Conservation (phyloP, 2,329 filamentous ascomycete genomes). For the Cryphonectria nitschkei region DNA sequence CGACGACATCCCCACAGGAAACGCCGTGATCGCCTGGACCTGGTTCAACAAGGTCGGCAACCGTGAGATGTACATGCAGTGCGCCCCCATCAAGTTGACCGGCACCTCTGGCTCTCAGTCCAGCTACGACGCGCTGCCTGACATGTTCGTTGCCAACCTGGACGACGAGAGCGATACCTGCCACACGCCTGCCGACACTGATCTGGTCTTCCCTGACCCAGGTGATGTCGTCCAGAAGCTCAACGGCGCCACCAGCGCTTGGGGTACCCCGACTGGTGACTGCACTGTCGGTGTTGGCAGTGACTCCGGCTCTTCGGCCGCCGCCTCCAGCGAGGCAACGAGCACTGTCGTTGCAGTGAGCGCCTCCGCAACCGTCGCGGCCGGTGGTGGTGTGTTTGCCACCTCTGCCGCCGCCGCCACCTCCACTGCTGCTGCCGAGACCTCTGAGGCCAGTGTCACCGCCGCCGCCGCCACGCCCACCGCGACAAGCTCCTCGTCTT, state of each 20-base stretch:
- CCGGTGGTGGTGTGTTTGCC: slow-evolving; percentile 44
- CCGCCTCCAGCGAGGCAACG: slow-evolving; percentile 18
- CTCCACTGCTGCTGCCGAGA: slow-evolving; percentile 28
- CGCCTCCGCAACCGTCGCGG: slow-evolving; percentile 28
- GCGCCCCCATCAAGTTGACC: slow-evolving; percentile 72
- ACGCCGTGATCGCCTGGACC: slow-evolving; percentile 85
- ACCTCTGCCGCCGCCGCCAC: slow-evolving; percentile 34
- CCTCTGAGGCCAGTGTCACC: slow-evolving; percentile 27
- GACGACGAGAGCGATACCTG: slow-evolving; percentile 55
- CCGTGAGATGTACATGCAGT: slow-evolving; percentile 98
- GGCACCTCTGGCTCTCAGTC: slow-evolving; percentile 52
- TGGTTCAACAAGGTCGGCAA: slow-evolving; percentile 95
- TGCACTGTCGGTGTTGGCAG: slow-evolving; percentile 35
- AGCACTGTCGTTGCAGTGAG: slow-evolving; percentile 32
- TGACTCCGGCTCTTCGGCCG: slow-evolving; percentile 28
- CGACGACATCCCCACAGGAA: slow-evolving; percentile 69
- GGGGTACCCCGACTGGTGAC: slow-evolving; percentile 37
- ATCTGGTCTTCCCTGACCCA: slow-evolving; percentile 71
- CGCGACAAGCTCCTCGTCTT: slow-evolving; percentile 23
- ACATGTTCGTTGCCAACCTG: slow-evolving; percentile 78
- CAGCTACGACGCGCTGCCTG: slow-evolving; percentile 66
- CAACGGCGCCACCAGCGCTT: slow-evolving; percentile 43
- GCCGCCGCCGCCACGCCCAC: slow-evolving; percentile 26
- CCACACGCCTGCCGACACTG: slow-evolving; percentile 53
- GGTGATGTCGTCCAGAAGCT: slow-evolving; percentile 60